These are phyloP conservation scores for Citrullus mucosospermus DNA, from an alignment of 306 rosid genomes.

Conservation along the genomic window DNA sequence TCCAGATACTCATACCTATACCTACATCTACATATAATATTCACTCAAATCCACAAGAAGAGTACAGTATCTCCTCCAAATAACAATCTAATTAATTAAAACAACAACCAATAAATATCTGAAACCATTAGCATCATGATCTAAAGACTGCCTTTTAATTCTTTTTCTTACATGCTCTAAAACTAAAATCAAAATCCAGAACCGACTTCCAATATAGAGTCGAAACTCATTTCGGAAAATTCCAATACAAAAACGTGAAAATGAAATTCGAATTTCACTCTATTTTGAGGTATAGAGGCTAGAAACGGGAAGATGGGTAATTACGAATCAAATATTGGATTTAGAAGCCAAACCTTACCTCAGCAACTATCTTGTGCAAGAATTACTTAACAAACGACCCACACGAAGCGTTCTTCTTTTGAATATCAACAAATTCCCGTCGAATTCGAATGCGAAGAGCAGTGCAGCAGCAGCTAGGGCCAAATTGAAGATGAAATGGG, in stretches of 20 bases:
- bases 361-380: background rate
- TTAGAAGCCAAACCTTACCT: background rate
- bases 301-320: background rate
- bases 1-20: background rate
- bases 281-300: background rate
- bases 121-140: background rate
- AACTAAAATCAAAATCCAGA: background rate
- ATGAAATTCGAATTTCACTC: background rate
- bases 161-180: background rate
- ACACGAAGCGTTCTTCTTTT: background rate
- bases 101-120: background rate
- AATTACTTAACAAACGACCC: background rate
- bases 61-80: background rate
- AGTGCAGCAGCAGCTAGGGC: background rate
- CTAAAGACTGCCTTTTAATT: background rate
- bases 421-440: background rate
- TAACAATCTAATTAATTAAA: background rate
- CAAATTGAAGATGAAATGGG: background rate
- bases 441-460: background rate
- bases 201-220: background rate
- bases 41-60: background rate
- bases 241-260: background rate
- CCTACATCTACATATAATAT: background rate
- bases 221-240: background rate
- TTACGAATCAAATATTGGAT: background rate